Base-by-base conservation (phyloP, 805 yeast species). In the Lipomyces spencermartinsiae region DNA sequence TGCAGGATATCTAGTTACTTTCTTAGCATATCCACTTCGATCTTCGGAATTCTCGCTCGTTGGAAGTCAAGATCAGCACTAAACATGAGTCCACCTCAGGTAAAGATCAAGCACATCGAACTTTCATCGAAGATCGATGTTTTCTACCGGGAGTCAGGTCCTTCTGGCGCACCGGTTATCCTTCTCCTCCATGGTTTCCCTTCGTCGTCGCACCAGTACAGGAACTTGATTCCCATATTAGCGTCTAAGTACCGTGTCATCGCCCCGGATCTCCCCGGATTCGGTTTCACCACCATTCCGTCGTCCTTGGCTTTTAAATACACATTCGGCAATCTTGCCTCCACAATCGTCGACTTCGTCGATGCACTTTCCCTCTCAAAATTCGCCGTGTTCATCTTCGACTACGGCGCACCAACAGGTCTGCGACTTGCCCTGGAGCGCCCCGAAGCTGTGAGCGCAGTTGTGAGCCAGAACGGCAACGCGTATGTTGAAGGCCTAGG, bases 261-360 rank as follows among this genome's bases (percentile, higher is more conserved):
- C 62, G 84, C 84, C 2, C 85, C 85, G 7, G 85, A 82, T 69
- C 69, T 82, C n/a, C 85, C 85, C 14, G 80, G 82, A 8, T 82
- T 74, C 70, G 84, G 84, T 1, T 76, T 74, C 63, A 80, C 84
- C 2, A 75, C 75, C 39, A 63, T 71, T n/a, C 78, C 81, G 6
- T 25, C 29, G n/a, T 19, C 43, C 12, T n/a, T 9, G 51, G 73
- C 66, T 35, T 79, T 73, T 64, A 63, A 68, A n/a, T 76, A 73
- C 64, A 74, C 76, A 9, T 82, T 82, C 70, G 80, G 73, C 4
- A 74, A 69, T 37, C 49, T 82, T 33, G 73, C 82, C 2, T 73
- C 75, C 16, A 70, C 82, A 1, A 71, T 81, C 54, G 79, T 70
- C 9, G 69, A 71, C 22, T 79, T 82, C 64, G 68, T 80, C 34